Base-by-base conservation (phyloP, 768 basidiomycete genomes). In the Gautieria morchelliformis region DNA sequence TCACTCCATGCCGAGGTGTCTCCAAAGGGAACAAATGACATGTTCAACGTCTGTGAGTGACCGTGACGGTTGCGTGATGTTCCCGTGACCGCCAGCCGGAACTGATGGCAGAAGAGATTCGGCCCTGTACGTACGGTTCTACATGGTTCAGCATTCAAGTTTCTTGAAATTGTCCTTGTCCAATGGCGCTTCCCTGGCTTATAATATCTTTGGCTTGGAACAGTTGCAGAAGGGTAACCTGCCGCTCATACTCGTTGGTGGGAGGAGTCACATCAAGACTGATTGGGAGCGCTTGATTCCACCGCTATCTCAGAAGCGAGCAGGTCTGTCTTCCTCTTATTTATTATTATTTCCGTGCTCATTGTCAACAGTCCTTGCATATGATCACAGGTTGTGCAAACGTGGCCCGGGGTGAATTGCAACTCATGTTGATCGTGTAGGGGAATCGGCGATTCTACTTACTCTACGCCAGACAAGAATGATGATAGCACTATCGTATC, bases 1-100 rank as follows among this genome's bases (percentile, higher is more conserved):
- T 66, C 66, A 8, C 80, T 83, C 84, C 84, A 85, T 0, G 75
- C 71, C 20, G 75, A 61, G 15, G 74, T 68, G 53, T 75, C 73
- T 56, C 60, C 64, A 20, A 57, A 57, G 19, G 56, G 56, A 3
- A 37, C 48, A 35, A 57, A 32, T 7, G 56, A 57, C 56, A 57
- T 57, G 27, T 27, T 27, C 27, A 3, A 27, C 27, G 27, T 27
- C 2, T 2, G 27, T 27, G 27, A 27, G 27, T 27, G 27, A 27
- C 27, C 27, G 27, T 27, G 27, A 27, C n/a, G n/a, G n/a, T n/a
- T n/a, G n/a, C n/a, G n/a, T n/a, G n/a, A n/a, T n/a, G n/a, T n/a
- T n/a, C n/a, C n/a, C n/a, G n/a, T n/a, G n/a, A n/a, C n/a, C n/a
- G n/a, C n/a, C n/a, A n/a, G n/a, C n/a, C n/a, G n/a, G n/a, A n/a